A percentile compares a stretch with the other conserved stretches of the same genome.
phyloP scores from a whole-genome alignment of 2,329 filamentous ascomycete genomes.

The Lizonia empirigonia region DNA sequence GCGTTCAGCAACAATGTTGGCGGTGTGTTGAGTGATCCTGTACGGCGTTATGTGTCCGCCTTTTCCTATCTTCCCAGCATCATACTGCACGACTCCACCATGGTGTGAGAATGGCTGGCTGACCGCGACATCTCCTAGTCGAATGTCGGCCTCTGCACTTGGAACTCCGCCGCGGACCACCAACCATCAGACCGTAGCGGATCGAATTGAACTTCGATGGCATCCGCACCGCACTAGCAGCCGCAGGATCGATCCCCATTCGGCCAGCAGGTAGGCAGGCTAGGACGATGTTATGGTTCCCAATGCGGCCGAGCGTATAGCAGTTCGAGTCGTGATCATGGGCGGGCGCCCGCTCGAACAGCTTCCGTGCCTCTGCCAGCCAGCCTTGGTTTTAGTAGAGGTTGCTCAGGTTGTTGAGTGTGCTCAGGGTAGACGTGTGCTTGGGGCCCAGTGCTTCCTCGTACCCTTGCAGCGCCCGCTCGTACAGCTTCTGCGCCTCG shows the following conservation, averaged over 20 bases:
- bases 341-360: neutral
- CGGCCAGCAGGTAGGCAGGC: conserved; percentile 25
- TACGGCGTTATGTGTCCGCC: too few relatives aligned
- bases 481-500: too few relatives aligned
- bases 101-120: conserved; percentile 16
- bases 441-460: too few relatives aligned
- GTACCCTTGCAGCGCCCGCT: too few relatives aligned
- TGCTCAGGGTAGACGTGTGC: too few relatives aligned
- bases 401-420: too few relatives aligned
- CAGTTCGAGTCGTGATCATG: conserved; percentile 25
- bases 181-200: conserved; percentile 52
- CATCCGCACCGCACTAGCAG: conserved; percentile 42
- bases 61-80: conserved; percentile 23
- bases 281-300: conserved; percentile 41
- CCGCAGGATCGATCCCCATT: conserved; percentile 44
- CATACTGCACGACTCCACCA: conserved; percentile 31
- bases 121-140: conserved; percentile 36
- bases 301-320: conserved; percentile 30
- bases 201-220: conserved; percentile 40
- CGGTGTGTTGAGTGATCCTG: neutral
- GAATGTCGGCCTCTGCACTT: conserved; percentile 22
- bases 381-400: too few relatives aligned
- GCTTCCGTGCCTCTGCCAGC: neutral
- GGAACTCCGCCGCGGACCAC: conserved; percentile 49
- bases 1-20: neutral